phyloP scores from a whole-genome alignment of 768 basidiomycete genomes.

The Suillus hirtellus region DNA sequence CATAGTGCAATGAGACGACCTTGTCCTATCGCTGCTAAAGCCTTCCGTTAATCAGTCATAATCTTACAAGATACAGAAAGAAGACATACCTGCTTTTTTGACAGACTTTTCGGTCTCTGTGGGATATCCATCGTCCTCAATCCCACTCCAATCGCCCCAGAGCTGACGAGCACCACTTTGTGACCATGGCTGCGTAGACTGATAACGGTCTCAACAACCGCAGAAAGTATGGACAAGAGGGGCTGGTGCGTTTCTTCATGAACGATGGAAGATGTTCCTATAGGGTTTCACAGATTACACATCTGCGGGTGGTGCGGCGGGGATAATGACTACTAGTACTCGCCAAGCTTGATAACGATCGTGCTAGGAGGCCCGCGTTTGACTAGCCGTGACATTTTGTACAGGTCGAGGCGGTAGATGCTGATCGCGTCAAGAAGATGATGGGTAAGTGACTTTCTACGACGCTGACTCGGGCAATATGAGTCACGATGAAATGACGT shows the following conservation, averaged over 20 bases:
- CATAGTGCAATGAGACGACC: slow-evolving; percentile 93
- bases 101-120: slow-evolving; percentile 77
- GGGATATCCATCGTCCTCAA: slow-evolving; percentile 87
- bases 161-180: slow-evolving; percentile 93
- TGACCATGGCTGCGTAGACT: slow-evolving; percentile 78
- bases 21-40: slow-evolving; percentile 95
- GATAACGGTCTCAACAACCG: slow-evolving; percentile 89
- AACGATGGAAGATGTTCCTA: slow-evolving; percentile 93
- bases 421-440: neutral
- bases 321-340: slow-evolving; percentile 20
- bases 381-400: slow-evolving; percentile 21
- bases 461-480: neutral
- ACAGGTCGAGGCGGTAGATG: neutral
- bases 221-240: slow-evolving; percentile 85
- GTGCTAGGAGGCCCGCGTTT: slow-evolving; percentile 47
- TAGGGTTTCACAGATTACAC: slow-evolving; percentile 16
- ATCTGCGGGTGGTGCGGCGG: slow-evolving; percentile 11
- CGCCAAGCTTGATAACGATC: slow-evolving; percentile 87
- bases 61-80: slow-evolving; percentile 2
- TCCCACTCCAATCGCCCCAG: slow-evolving; percentile 97
- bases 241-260: slow-evolving; percentile 93
- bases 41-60: slow-evolving; percentile 50
- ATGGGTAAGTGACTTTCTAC: neutral
- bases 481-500: neutral
- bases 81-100: slow-evolving; percentile 84